These are phyloP conservation scores for Aspergillus aculeatus DNA, from an alignment of 2,329 filamentous ascomycete species.

Conservation along the genomic window DNA sequence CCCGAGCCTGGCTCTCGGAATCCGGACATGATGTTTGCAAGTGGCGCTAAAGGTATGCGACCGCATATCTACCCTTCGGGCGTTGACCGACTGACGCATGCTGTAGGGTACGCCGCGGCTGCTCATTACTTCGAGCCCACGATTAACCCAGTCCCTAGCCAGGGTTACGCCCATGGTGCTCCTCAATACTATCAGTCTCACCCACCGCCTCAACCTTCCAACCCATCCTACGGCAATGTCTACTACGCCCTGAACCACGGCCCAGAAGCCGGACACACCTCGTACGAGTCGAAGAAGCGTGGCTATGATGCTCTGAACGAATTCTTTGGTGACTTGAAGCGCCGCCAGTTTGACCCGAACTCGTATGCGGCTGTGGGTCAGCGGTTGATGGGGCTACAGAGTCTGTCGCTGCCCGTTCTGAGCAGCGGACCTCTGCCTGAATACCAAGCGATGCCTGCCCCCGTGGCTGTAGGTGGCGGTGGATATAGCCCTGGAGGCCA, in stretches of 20 bases:
- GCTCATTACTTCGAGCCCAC: slow-evolving; percentile 59
- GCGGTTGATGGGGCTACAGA: slow-evolving; percentile 78
- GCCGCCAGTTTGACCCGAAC: slow-evolving; percentile 80
- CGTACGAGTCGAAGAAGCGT: slow-evolving; percentile 75
- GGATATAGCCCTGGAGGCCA: slow-evolving; percentile 57
- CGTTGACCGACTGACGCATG: background rate
- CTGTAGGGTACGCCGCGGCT: slow-evolving; percentile 33
- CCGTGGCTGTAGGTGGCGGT: slow-evolving; percentile 57
- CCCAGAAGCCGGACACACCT: slow-evolving; percentile 62
- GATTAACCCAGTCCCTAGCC: slow-evolving; percentile 47
- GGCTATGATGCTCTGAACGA: slow-evolving; percentile 87
- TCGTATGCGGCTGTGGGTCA: slow-evolving; percentile 92
- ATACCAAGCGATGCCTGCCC: slow-evolving; percentile 53
- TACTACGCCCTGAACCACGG: slow-evolving; percentile 72
- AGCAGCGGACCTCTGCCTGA: slow-evolving; percentile 57
- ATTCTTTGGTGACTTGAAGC: slow-evolving; percentile 91
- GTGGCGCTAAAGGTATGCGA: slow-evolving; percentile 36
- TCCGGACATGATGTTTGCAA: slow-evolving; percentile 42
- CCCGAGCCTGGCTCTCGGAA: slow-evolving; percentile 57
- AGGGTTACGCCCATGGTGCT: slow-evolving; percentile 43
- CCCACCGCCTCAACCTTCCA: slow-evolving; percentile 53
- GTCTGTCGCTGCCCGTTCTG: slow-evolving; percentile 61
- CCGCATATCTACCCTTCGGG: background rate
- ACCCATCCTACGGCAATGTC: slow-evolving; percentile 66
- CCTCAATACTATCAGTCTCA: slow-evolving; percentile 56